These are phyloP conservation scores for Pythium phragmitis DNA, from an alignment of 352 stramenopile species.

Conservation along the genomic window DNA sequence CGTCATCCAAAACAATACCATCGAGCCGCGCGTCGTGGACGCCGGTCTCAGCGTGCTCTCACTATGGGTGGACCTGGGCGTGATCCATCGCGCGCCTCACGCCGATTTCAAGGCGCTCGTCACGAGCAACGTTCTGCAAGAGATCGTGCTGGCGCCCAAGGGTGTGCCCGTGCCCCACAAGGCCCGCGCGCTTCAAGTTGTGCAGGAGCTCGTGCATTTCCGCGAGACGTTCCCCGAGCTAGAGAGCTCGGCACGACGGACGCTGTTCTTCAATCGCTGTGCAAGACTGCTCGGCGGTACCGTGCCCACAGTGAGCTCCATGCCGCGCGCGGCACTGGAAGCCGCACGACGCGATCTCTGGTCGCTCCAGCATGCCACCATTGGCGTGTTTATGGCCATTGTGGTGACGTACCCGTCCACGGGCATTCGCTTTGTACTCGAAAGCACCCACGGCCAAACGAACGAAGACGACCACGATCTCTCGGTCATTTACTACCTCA, in stretches of 20 bases:
- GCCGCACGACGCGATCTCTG: constrained; percentile 20
- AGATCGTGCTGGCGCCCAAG: constrained; percentile 31
- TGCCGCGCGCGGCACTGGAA: constrained; percentile 12
- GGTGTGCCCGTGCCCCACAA: constrained; percentile 23
- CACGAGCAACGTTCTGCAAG: constrained; percentile 29
- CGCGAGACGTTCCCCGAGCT: constrained; percentile 27
- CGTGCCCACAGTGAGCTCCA: not conserved
- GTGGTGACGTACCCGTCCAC: constrained; percentile 53
- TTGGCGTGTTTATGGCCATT: constrained; percentile 59
- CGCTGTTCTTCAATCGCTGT: constrained; percentile 71
- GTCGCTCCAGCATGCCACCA: constrained; percentile 50
- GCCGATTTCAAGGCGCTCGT: constrained; percentile 28
- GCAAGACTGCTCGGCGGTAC: constrained; percentile 52
- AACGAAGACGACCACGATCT: constrained; percentile 50
- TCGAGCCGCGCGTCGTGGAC: constrained; percentile 23
- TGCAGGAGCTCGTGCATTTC: constrained; percentile 27
- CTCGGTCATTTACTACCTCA: constrained; percentile 64
- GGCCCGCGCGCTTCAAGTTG: constrained; percentile 16
- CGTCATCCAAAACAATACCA: constrained; percentile 34
- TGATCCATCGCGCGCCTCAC: constrained; percentile 2
- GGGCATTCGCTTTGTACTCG: constrained; percentile 67
- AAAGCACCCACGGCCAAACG: constrained; percentile 53
- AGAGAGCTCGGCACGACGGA: constrained; percentile 23
- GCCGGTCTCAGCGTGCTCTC: constrained; percentile 24
- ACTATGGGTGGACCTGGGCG: constrained; percentile 27